phyloP scores from a whole-genome alignment of 805 yeast genomes.

The Candida pseudofarinosa region DNA sequence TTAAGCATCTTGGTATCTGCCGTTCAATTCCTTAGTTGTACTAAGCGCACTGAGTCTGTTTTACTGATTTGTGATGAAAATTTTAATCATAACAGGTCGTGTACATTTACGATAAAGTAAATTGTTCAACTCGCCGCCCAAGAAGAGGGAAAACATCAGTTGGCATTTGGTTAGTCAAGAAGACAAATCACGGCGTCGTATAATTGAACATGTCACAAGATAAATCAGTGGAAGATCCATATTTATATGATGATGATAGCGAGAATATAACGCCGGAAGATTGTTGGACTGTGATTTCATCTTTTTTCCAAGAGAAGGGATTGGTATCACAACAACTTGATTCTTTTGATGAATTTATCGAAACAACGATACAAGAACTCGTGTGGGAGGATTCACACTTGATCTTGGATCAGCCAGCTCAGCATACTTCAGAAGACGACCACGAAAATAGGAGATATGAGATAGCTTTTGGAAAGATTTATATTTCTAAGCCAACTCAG shows the following conservation, averaged over 20 bases:
- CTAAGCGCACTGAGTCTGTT: not conserved
- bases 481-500: conserved; percentile 94
- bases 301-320: conserved; percentile 95
- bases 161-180: conserved; percentile 1
- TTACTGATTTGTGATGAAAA: not conserved
- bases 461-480: conserved; percentile 96
- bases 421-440: conserved; percentile 88
- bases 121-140: not conserved
- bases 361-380: conserved; percentile 92
- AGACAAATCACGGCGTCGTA: not conserved
- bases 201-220: conserved; percentile 10
- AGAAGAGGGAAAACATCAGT: conserved; percentile 6
- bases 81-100: not conserved
- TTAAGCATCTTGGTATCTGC: not conserved
- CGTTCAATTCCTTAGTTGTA: not conserved
- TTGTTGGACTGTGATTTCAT: conserved; percentile 97
- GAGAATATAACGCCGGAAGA: conserved; percentile 85
- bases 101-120: not conserved
- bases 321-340: conserved; percentile 97
- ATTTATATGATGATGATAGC: conserved; percentile 67
- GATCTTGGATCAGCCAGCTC: conserved; percentile 97
- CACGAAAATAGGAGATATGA: conserved; percentile 89
- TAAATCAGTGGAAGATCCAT: conserved; percentile 48
- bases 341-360: conserved; percentile 96
- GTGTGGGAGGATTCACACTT: conserved; percentile 93